Evolutionary conservation across 179 eudicot species (phyloP), one percentile per base, ranked within the genome.

Genomic region (Actinidia chinensis): DNA sequence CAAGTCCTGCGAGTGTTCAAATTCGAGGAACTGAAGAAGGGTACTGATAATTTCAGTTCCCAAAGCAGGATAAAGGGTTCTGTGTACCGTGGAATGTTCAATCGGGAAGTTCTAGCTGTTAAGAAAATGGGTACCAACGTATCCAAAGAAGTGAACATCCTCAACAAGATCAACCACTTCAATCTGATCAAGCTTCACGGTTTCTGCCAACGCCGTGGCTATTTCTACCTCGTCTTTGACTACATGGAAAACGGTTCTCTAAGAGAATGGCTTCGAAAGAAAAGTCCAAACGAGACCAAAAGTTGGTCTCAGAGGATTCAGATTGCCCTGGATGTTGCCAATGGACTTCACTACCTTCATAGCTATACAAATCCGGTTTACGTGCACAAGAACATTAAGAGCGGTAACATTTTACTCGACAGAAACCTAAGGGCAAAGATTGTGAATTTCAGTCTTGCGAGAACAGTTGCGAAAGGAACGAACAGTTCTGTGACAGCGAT

Each of bases 321-420:
- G 58, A 87, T 89, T 40, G 87, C 40, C 40, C 40, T 36, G 1
- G 40, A 36, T 36, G 40, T 36, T 36, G 40, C 40, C 40, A 36
- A 36, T 36, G 40, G 40, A 36, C 85, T 77, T 61, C 78, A 82
- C 23, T 89, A 89, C 76, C 79, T 87, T 13, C 90, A 89, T 71
- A 84, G 73, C 83, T 87, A 80, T 74, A 83, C 90, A 33, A 42
- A 47, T 58, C 90, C 92, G 74, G 84, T 81, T 10, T 86, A 82
- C 75, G 88, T 89, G 18, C 92, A 89, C 80, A 89, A 85, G 83
- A 80, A 84, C 73, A 79, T 87, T 33, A 87, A 74, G 8, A 85
- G 84, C 22, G 74, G 85, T 80, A 86, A 83, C 44, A 76, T 89
- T 23, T 79, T 87, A 66, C 85, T 86, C 18, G 79, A 61, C 18